Percentiles rank a stretch among this genome's conserved stretches.
Conservation (phyloP, 164 flowering plant genomes). For the Aristolochia fimbriata region DNA sequence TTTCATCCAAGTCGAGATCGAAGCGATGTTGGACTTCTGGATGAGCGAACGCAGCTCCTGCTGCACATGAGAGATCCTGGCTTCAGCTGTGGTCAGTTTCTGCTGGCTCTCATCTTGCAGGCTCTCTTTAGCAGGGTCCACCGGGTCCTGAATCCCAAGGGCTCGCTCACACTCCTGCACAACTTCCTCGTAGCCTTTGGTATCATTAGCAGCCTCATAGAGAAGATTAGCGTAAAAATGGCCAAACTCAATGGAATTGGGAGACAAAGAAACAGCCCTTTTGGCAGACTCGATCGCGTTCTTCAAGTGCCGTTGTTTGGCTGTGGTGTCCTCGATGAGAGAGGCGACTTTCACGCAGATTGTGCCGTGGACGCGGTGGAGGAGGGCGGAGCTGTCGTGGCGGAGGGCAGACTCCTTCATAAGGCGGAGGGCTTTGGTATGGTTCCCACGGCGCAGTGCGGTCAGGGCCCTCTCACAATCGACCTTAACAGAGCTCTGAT, state of each 20-base stretch:
- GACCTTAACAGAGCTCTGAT: slow-evolving; percentile 23
- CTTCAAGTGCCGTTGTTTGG: slow-evolving; percentile 55
- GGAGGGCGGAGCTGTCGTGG: slow-evolving; percentile 39
- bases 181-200: slow-evolving; percentile 71
- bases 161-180: slow-evolving; percentile 82
- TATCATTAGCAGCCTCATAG: slow-evolving; percentile 67
- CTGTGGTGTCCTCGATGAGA: slow-evolving; percentile 57
- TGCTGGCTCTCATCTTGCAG: slow-evolving; percentile 79
- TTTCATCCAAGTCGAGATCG: slow-evolving; percentile 91
- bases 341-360: slow-evolving; percentile 62
- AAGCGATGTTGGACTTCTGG: slow-evolving; percentile 70
- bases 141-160: slow-evolving; percentile 53
- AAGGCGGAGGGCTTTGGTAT: slow-evolving; percentile 69
- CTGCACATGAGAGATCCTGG: slow-evolving; percentile 52
- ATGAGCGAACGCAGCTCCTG: slow-evolving; percentile 54
- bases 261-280: slow-evolving; percentile 54
- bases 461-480: slow-evolving; percentile 84
- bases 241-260: slow-evolving; percentile 75
- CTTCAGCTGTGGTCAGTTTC: slow-evolving; percentile 43
- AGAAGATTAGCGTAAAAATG: slow-evolving; percentile 84
- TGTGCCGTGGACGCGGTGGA: slow-evolving; percentile 76
- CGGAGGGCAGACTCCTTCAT: slow-evolving; percentile 57
- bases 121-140: slow-evolving; percentile 86
- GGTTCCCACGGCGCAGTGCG: slow-evolving; percentile 77
- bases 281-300: slow-evolving; percentile 65